phyloP scores from a whole-genome alignment of 352 stramenopile species.

The Globisporangium irregulare region DNA sequence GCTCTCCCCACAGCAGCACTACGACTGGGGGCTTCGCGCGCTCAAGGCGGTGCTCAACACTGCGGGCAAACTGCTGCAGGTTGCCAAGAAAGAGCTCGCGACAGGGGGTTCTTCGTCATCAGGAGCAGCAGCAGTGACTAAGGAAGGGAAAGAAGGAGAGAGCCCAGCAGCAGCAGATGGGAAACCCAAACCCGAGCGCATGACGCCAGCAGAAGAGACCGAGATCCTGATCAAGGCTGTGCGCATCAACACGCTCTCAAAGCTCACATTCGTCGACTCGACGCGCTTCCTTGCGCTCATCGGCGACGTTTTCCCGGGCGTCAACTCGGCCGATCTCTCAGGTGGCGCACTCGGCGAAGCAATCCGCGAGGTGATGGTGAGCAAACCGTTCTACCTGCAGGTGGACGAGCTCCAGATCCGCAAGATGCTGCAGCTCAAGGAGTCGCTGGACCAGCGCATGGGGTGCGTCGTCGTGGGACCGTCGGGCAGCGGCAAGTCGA shows the following conservation, averaged over 20 bases:
- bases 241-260: conserved; percentile 94
- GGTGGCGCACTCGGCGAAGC: conserved; percentile 80
- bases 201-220: conserved; percentile 76
- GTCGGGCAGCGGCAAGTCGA: conserved; percentile 92
- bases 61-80: conserved; percentile 88
- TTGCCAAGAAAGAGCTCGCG: conserved; percentile 66
- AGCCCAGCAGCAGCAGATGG: neutral
- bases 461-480: conserved; percentile 93
- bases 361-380: conserved; percentile 89
- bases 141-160: conserved; percentile 17
- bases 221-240: conserved; percentile 95
- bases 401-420: conserved; percentile 89
- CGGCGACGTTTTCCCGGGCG: conserved; percentile 91
- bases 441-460: conserved; percentile 94
- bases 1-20: conserved; percentile 90
- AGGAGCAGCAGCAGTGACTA: conserved; percentile 7
- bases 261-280: conserved; percentile 93
- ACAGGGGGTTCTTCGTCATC: conserved; percentile 1
- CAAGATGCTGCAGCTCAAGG: conserved; percentile 96
- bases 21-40: conserved; percentile 92
- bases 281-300: conserved; percentile 90
- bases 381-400: conserved; percentile 85
- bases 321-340: conserved; percentile 75
- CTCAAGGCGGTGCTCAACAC: conserved; percentile 95
- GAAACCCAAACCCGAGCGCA: conserved; percentile 20